Base-by-base conservation (phyloP, 73 alveolate species). In the Halteria grandinella region DNA sequence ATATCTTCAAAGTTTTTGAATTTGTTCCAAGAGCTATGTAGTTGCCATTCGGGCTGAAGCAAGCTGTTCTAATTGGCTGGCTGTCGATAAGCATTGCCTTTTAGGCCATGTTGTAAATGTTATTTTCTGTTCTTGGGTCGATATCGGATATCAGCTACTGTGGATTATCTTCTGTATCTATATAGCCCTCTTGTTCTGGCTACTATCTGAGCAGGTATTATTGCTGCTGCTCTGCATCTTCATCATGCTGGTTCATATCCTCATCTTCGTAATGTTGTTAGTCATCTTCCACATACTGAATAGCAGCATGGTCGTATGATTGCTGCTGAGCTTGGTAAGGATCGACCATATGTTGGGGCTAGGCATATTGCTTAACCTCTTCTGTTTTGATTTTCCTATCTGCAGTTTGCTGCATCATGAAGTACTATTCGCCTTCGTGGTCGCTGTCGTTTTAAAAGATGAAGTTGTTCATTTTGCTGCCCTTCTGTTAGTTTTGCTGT, bases 1-100 rank as follows among this genome's bases (percentile, higher is more conserved):
- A 97, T 40, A 95, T 87, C 58, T 96, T 97, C 47, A 97, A 83
- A 39, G 96, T 66, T 71, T 89, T 93, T 25, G 98, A 91, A 80
- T 97, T 97, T 8, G 99, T 95, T 44, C 99, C 99, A 17, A 95
- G 75, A 1, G 97, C 98, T 40, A 97, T 83, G 52, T 91, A 89
- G 54, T 91, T 98, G 0, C 98, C 98, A 70, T 95, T 93, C 10
- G 97, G 97, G 29, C 88, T 77, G 81, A 97, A 97, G 58, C 96
- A 81, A 43, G 95, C 92, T 21, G 98, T 89, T 79, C 99, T 85
- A 32, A 97, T 97, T 0, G 99, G 99, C 50, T 90, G 90, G 10
- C 89, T 73, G 83, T 95, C 99, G 23, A 69, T 79, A 0, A 97
- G 66, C 17, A 72, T 73, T 57, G 87, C 91, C 2, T 55, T 76